Percentiles rank a stretch among this genome's conserved stretches.
phyloP scores from a whole-genome alignment of 2,329 filamentous ascomycete species.

The Neurospora crassa region DNA sequence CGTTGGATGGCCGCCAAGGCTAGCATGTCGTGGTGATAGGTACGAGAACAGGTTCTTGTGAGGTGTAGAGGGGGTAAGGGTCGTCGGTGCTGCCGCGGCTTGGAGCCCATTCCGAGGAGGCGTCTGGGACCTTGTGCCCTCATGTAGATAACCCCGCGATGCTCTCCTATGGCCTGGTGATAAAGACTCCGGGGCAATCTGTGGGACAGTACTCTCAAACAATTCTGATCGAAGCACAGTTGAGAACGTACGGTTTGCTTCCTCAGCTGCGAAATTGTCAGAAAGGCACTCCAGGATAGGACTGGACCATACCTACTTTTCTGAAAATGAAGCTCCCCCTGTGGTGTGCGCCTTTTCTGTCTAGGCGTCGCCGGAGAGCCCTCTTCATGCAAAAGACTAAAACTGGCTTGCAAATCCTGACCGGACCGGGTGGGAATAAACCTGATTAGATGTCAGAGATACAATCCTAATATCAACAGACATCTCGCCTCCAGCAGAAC shows the following conservation, averaged over 20 bases:
- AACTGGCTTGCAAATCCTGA: conserved; percentile 87
- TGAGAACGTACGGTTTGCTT: conserved; percentile 90
- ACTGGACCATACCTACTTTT: conserved; percentile 51
- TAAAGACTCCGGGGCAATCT: conserved; percentile 56
- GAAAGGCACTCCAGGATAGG: neutral
- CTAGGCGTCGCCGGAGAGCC: conserved; percentile 85
- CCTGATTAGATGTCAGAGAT: conserved; percentile 33
- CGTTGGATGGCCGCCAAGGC: conserved; percentile 71
- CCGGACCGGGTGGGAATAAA: conserved; percentile 94
- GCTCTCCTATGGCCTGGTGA: conserved; percentile 47
- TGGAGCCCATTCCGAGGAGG: conserved; percentile 57
- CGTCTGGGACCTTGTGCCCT: conserved; percentile 68
- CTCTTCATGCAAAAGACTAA: conserved; percentile 84
- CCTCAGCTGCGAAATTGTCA: conserved; percentile 53
- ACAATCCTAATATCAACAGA: neutral
- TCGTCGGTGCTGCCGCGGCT: conserved; percentile 55
- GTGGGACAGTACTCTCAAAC: conserved; percentile 83
- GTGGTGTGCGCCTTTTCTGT: conserved; percentile 72
- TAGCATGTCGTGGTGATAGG: conserved; percentile 64
- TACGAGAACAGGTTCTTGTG: conserved; percentile 97
- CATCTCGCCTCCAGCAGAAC: conserved; percentile 12
- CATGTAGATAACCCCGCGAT: conserved; percentile 38
- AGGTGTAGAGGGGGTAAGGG: conserved; percentile 83
- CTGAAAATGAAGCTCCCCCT: conserved; percentile 89
- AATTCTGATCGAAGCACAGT: conserved; percentile 80